Evolutionary conservation across 306 rosid species (phyloP), one percentile per base, ranked within the genome.

Genomic region (Mimosa bimucronata): DNA sequence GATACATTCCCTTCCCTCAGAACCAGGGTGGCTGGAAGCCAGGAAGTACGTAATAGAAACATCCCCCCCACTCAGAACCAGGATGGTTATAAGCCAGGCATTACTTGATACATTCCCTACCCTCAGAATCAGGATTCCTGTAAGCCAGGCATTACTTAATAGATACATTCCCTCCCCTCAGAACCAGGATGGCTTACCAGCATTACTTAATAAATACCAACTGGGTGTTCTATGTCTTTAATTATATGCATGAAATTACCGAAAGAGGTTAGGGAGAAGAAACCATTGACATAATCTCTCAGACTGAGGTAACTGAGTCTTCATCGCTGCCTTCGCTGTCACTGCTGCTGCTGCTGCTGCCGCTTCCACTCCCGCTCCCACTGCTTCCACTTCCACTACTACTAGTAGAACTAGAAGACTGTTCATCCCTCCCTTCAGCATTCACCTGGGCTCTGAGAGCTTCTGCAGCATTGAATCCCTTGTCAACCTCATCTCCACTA

Each of bases 381-480:
- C 91, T 86, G 53, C 94, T 91, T 48, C 93, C 94, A 38, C 94
- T 89, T 31, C 87, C 89, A 18, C 97, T 93, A 81, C 94, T 92
- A 52, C 89, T 92, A 79, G 92, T 94, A 41, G 97, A 94, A 83
- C 88, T 58, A 23, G 98, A 92, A 46, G 90, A 82, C 77, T 83
- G 92, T 52, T 80, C 85, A 5, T 80, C 83, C 76, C 88, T 88
- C 72, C 82, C 97, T 85, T 88, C 92, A 5, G 97, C 95, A 86
- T 88, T 91, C 53, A 89, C 92, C 79, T 91, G 97, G 16, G 92
- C 92, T 86, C 88, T 70, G 42, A 89, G 96, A 66, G 94, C 93
- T 83, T 90, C 98, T 40, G 97, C 96, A 12, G 97, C 97, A 88
- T 89, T 92, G 50, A 90, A 94, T 52, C 97, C 97, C 86, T 88